Evolutionary conservation across 169 alveolate species (phyloP).

Genomic region (Cryptosporidium ryanae): DNA sequence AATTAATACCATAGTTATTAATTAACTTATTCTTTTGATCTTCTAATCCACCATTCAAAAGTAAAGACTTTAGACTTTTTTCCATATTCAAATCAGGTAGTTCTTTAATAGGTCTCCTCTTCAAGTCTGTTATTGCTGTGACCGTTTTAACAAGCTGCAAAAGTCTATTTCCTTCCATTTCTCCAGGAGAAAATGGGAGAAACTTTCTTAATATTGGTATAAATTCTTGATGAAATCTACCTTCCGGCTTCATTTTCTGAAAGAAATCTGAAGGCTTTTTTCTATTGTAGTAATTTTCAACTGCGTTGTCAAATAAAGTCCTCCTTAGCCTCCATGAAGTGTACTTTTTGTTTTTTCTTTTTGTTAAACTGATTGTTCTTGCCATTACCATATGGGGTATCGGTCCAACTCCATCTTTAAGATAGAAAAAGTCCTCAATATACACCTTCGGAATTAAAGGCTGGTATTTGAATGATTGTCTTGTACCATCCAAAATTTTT

Average conservation of each 20-base stretch:
- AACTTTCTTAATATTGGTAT: slow-evolving; percentile 42
- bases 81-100: slow-evolving; percentile 55
- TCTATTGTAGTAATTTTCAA: slow-evolving; percentile 5
- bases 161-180: slow-evolving; percentile 47
- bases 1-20: slow-evolving; percentile 27
- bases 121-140: slow-evolving; percentile 57
- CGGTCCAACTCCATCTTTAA: slow-evolving; percentile 68
- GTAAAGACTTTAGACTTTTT: slow-evolving; percentile 14
- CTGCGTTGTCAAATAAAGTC: slow-evolving; percentile 51
- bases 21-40: slow-evolving; percentile 35
- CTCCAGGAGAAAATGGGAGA: slow-evolving; percentile 61
- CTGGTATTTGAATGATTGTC: slow-evolving; percentile 15
- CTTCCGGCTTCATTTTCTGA: too few species aligned
- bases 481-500: background rate
- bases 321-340: slow-evolving; percentile 3
- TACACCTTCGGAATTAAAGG: slow-evolving; percentile 51
- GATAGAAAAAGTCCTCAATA: background rate
- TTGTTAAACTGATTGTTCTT: slow-evolving; percentile 2
- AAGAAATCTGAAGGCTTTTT: slow-evolving; percentile 13
- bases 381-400: slow-evolving; percentile 23
- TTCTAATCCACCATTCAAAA: background rate
- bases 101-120: slow-evolving; percentile 56
- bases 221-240: background rate
- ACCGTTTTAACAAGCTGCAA: slow-evolving; percentile 44
- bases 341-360: background rate